Percentiles rank a stretch among this genome's conserved stretches.
Conservation (phyloP, 2,329 filamentous ascomycete species). For the Phyllosticta capitalensis region DNA sequence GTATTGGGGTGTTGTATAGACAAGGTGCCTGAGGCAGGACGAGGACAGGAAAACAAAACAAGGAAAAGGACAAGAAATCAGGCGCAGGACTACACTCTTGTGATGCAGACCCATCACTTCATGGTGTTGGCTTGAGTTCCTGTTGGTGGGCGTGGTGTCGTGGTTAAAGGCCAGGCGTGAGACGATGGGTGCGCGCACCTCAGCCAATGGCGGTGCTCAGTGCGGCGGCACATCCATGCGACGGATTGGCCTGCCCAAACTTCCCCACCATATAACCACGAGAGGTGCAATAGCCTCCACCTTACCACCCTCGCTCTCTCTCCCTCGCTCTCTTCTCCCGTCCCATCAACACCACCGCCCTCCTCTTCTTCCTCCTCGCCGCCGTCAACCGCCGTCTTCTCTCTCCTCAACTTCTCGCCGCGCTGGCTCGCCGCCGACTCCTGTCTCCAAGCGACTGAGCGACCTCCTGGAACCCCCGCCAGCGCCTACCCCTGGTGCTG, state of each 20-base stretch:
- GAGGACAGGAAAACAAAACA: no score
- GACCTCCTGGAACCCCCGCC: slow-evolving; percentile 8
- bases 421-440: neutral
- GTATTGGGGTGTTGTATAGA: neutral
- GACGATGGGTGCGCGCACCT: neutral
- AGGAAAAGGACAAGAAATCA: neutral
- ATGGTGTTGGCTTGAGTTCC: neutral
- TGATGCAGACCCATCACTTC: neutral
- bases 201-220: neutral
- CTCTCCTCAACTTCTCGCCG: no score
- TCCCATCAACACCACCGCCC: neutral
- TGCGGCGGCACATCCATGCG: neutral
- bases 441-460: neutral
- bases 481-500: neutral
- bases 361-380: neutral
- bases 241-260: slow-evolving; percentile 6
- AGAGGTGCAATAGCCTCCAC: slow-evolving; percentile 5
- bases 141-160: neutral
- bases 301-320: neutral
- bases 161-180: neutral
- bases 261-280: slow-evolving; percentile 9
- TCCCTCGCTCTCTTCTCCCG: neutral
- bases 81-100: no score
- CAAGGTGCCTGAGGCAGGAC: neutral
- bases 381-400: neutral